phyloP scores from a whole-genome alignment of 2,329 filamentous ascomycete species.

The Trichoderma pleuroti region DNA sequence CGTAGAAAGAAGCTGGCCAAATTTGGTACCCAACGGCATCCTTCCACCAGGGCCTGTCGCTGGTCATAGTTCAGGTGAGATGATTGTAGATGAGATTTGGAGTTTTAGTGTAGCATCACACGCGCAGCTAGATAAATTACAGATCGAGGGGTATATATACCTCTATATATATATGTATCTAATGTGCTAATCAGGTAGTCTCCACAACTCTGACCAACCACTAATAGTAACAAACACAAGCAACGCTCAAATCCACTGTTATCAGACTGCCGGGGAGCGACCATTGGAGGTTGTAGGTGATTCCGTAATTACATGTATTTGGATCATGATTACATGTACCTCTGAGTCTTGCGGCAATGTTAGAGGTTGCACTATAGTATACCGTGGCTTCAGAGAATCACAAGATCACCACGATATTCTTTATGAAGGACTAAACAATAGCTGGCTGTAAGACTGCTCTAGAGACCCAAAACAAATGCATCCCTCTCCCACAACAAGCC shows the following conservation, averaged over 20 bases:
- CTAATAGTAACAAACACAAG: neutral
- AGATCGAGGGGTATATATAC: neutral
- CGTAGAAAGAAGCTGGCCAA: constrained; percentile 54
- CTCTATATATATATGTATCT: neutral
- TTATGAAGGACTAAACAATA: neutral
- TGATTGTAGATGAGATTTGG: neutral
- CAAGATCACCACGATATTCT: neutral
- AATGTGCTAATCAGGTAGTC: too few relatives aligned
- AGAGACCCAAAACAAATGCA: neutral
- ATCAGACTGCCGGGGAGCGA: neutral
- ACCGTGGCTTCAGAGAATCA: neutral
- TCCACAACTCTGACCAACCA: neutral
- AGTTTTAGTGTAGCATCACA: neutral
- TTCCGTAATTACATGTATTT: neutral
- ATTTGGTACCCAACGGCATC: constrained; percentile 54
- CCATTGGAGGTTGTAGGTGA: neutral
- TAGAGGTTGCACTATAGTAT: neutral
- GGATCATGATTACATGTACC: neutral
- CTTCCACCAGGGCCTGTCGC: constrained; percentile 47
- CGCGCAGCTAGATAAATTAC: neutral
- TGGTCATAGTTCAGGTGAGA: neutral
- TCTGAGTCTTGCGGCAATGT: neutral
- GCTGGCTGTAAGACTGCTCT: neutral
- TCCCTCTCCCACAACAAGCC: neutral
- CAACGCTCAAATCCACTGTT: neutral